Evolutionary conservation across 164 flowering plant species (phyloP).

Genomic region (Nelumbo lutea): DNA sequence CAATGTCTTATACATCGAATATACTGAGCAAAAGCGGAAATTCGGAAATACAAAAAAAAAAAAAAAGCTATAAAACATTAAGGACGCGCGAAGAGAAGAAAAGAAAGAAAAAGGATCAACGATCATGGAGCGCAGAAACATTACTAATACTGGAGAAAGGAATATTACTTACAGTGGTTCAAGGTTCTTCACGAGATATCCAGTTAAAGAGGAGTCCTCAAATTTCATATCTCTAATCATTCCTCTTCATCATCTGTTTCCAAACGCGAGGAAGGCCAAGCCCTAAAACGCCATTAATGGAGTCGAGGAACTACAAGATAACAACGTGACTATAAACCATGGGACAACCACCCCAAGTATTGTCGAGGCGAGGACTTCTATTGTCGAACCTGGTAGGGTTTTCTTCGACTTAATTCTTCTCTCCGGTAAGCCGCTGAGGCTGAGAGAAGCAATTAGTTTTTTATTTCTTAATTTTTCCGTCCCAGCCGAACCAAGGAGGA

Average conservation of each 20-base stretch:
- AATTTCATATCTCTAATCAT: conserved; percentile 24
- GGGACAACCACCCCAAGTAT: not conserved
- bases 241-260: conserved; percentile 13
- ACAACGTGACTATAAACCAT: not conserved
- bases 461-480: not conserved
- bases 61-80: not conserved
- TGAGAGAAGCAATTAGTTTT: not conserved
- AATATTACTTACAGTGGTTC: conserved; percentile 26
- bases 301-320: not conserved
- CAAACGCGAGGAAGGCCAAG: not conserved
- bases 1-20: not conserved
- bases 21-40: not conserved
- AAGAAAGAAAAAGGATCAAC: not conserved
- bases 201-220: conserved; percentile 23
- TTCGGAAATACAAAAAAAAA: not conserved
- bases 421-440: not conserved
- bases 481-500: no score
- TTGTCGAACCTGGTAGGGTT: not conserved
- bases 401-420: not conserved
- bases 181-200: conserved; percentile 28
- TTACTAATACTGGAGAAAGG: not conserved
- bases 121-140: not conserved
- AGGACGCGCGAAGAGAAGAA: not conserved
- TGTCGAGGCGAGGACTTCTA: not conserved
- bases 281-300: conserved; percentile 10